Base-by-base conservation (phyloP, 2,329 filamentous ascomycete genomes). In the Rhinocladiella similis region DNA sequence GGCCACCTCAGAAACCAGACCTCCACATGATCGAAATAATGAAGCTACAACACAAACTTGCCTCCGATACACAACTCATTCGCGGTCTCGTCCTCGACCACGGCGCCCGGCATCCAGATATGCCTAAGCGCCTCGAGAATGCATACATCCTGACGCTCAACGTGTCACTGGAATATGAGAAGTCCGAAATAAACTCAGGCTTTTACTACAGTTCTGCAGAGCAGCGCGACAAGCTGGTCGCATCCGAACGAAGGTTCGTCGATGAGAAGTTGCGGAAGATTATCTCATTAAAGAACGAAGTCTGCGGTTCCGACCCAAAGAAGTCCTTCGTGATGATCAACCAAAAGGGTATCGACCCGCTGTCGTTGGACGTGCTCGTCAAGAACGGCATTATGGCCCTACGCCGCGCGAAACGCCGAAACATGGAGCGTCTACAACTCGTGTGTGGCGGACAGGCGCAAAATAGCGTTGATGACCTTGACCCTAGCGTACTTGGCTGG, bases 21-120 rank as follows among this genome's bases (percentile, higher is more conserved):
- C 77, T 99, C 69, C 93, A 97, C 80, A 99, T 99, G 94, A 83
- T 99, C 65, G 94, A 99, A 77, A 97, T 99, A 68, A 99, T 99
- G 94, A 97, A 96, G 74, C 97, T 99, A 93, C 94, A 99, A 79
- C 94, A 99, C 79, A 89, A 93, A 66, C 91, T 90, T 50, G 92
- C 93, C 57, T 90, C 94, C 29, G 94, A 99, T 74, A 99, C 94
- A 55, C 91, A 96, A 75, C 85, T 99, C 57, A 97, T 99, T 73
- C 86, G 89, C 63, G 94, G 94, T 58, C 81, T 99, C 56, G 94
- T 91, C 9, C 80, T 99, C 59, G 94, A 99, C 69, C 94, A 99
- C 74, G 94, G 94, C 65, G 92, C 94, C 12, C 85, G 94, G 70
- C 94, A 99, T 76, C 94, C 94, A 2, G 94, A 99, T 70, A 99